Evolutionary conservation across 129 eudicot species (phyloP).

Genomic region (Calendula officinalis): DNA sequence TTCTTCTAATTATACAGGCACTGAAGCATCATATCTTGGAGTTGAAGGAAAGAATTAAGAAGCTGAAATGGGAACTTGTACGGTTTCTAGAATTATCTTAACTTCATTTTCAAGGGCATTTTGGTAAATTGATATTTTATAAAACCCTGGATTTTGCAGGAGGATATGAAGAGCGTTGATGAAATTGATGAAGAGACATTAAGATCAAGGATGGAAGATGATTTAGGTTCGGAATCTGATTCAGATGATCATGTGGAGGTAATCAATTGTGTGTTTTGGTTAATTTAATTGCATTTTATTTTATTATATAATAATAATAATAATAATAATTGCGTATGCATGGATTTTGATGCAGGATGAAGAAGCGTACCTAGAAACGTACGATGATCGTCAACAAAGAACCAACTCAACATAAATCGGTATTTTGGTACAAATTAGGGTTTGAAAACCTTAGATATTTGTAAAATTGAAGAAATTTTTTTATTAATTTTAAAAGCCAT

Average conservation of each 20-base stretch:
- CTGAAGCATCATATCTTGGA: conserved; percentile 71
- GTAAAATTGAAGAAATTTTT: too few species aligned
- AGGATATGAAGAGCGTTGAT: conserved; percentile 47
- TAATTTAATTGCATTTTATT: not conserved
- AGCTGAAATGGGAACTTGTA: conserved; percentile 76
- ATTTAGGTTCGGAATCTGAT: conserved; percentile 40
- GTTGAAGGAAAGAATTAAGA: conserved; percentile 56
- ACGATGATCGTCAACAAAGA: conserved; percentile 36
- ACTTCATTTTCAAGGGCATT: conserved; percentile 1
- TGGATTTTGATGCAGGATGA: conserved; percentile 39
- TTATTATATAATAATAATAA: too few species aligned
- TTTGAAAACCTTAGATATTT: not conserved
- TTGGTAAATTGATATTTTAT: not conserved
- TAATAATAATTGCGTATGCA: not conserved
- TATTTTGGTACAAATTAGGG: not conserved
- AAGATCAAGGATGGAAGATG: conserved; percentile 50
- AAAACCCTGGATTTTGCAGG: conserved; percentile 44
- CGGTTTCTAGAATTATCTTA: conserved; percentile 20
- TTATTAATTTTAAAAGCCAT: too few species aligned
- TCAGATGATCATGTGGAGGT: conserved; percentile 43
- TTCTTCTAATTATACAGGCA: conserved; percentile 48
- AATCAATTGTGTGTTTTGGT: not conserved
- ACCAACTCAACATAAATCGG: not conserved
- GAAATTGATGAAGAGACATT: conserved; percentile 57
- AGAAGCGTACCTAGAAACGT: conserved; percentile 58